Percentiles rank a stretch among this genome's conserved stretches.
phyloP scores from a whole-genome alignment of 2,329 filamentous ascomycete species.

The Blastomyces parvus region DNA sequence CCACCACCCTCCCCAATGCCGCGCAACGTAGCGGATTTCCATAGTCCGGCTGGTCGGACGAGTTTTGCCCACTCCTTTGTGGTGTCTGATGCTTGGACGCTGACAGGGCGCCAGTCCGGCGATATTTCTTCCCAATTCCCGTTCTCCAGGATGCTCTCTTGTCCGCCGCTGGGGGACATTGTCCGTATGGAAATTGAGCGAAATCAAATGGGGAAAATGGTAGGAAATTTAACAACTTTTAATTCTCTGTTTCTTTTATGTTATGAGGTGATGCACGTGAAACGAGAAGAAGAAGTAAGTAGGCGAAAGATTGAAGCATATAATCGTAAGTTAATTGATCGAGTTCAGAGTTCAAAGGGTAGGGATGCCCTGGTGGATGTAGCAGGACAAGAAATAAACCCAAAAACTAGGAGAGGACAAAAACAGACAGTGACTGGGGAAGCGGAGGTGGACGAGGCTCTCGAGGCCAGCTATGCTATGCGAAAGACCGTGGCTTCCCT shows the following conservation, averaged over 20 bases:
- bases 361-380: neutral
- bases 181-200: neutral
- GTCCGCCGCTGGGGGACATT: neutral
- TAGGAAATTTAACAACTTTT: neutral
- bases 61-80: conserved; percentile 17
- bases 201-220: neutral
- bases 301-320: neutral
- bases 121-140: conserved; percentile 17
- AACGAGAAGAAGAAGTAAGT: neutral
- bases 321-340: neutral
- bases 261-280: neutral
- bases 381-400: neutral
- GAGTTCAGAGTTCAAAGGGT: neutral
- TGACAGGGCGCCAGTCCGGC: conserved; percentile 4
- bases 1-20: neutral
- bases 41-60: conserved; percentile 15
- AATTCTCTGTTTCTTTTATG: neutral
- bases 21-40: conserved; percentile 1
- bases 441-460: neutral
- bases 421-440: neutral
- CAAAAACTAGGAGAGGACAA: neutral
- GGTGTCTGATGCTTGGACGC: conserved; percentile 7
- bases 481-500: neutral
- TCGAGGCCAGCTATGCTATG: neutral
- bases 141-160: conserved; percentile 18